Base-by-base conservation (phyloP, 192 early-diverging fungal species). In the Coemansia sp. region DNA sequence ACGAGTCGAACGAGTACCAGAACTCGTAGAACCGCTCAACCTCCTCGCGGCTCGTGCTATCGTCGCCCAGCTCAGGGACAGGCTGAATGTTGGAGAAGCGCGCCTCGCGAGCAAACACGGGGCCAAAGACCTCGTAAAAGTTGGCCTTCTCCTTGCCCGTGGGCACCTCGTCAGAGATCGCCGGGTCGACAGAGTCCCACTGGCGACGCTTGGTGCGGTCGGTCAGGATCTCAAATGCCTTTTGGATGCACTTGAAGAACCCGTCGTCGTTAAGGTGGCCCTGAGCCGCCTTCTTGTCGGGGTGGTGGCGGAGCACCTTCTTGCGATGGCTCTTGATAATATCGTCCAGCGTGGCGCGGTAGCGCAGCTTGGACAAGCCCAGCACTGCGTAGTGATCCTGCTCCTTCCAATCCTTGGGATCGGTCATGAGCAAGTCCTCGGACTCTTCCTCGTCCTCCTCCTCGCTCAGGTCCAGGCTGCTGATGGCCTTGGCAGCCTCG, bases 171-270 rank as follows among this genome's bases (percentile, higher is more conserved):
- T 92, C 88, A 42, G 90, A 84, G 65, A 96, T 89, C 59, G 83
- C 87, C 20, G 92, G 92, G 85, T 99, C 98, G 39, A 94, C 90
- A 29, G 96, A 98, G 84, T 99, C 98, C 85, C 89, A 99, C 84
- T 98, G 94, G 58, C 89, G 88, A 76, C 98, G 89, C 84, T 93
- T 92, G 47, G 86, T 86, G 17, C 89, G 89, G 82, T 99, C 93
- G 59, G 88, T 93, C 72, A 99, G 86, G 22, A 95, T 91, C 71
- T 99, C 96, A 79, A 89, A 94, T 10, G 98, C 96, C 85, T 85
- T 90, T 74, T 97, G 94, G 60, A 98, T 93, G 80, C 98, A 99
- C 88, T 99, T 99, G 92, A 99, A 99, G 86, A 98, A 98, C n/a
- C 89, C 84, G 84, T 99, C 98, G 70, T 96, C 93, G 83, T 92